A percentile compares a stretch with the other conserved stretches of the same genome.
phyloP scores from a whole-genome alignment of 805 yeast genomes.

The Sugiyamaella smithiae region DNA sequence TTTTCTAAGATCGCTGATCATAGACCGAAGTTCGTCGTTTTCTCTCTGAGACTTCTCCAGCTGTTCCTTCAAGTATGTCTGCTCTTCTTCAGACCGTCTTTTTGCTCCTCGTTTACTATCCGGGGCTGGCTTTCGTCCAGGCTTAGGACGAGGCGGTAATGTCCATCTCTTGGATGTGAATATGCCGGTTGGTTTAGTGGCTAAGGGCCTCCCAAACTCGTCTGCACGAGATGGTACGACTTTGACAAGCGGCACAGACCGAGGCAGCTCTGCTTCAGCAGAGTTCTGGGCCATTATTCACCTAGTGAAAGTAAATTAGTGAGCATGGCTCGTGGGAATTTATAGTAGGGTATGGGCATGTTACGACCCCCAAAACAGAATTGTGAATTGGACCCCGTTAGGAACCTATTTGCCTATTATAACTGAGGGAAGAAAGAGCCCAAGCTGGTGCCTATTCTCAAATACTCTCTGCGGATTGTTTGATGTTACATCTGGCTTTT shows the following conservation, averaged over 20 bases:
- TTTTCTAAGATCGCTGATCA: neutral
- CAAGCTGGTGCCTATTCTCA: too few species aligned
- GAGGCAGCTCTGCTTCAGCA: neutral
- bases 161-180: slow-evolving; percentile 66
- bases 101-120: slow-evolving; percentile 47
- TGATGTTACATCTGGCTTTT: too few species aligned
- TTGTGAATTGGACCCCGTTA: too few species aligned
- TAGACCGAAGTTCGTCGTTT: slow-evolving; percentile 12
- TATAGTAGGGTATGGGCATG: too few species aligned
- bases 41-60: slow-evolving; percentile 10
- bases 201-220: neutral
- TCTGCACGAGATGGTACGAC: neutral
- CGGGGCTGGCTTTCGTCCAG: slow-evolving; percentile 58
- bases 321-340: too few species aligned
- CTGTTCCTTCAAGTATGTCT: slow-evolving; percentile 7
- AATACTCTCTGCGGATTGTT: too few species aligned
- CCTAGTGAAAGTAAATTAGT: too few species aligned
- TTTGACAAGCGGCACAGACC: neutral
- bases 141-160: slow-evolving; percentile 70
- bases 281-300: neutral
- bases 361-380: too few species aligned
- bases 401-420: too few species aligned
- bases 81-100: slow-evolving; percentile 4
- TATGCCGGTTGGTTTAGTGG: slow-evolving; percentile 7
- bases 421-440: too few species aligned